Base-by-base conservation (phyloP, 2,329 filamentous ascomycete species). In the Emergomyces pasteurianus region DNA sequence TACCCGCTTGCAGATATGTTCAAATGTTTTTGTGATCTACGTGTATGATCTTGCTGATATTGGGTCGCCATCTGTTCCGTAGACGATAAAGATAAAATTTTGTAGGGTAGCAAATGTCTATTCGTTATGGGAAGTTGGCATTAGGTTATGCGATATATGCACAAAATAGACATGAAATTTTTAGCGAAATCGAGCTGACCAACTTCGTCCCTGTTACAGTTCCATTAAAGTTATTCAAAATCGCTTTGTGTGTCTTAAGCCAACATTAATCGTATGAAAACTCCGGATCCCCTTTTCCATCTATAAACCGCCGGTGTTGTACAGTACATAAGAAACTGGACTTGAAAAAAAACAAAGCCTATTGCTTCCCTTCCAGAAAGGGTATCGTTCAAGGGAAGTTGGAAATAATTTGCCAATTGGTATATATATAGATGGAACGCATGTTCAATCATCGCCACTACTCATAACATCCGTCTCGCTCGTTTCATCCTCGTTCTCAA, bases 381-480 rank as follows among this genome's bases (percentile, higher is more conserved):
- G 34, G 40, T 40, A 40, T 38, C 23, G 34, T 40, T 55, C n/a
- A 54, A 26, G 9, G 10, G 50, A n/a, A 50, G 50, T 21, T 18
- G 36, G 10, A 38, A 14, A 2, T 5, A 6, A 34, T 4, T 3
- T 14, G 7, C 10, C 8, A 53, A 3, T 53, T 8, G 40, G 40
- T 57, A 57, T n/a, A 31, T 31, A 31, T 31, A 28, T 56, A 18
- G 28, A 31, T 56, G 28, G 28, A 31, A 23, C 8, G n/a, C n/a
- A 56, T 7, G 12, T 38, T 54, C 31, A 59, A n/a, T 59, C 47
- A 40, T 66, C 65, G 66, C 74, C 73, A 63, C 71, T 72, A 55
- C 69, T 71, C 60, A 70, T 69, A 60, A 74, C 72, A 66, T 75
- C 72, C 7, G 67, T 67, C 49, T 71, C 71, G 56, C 72, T 72